phyloP scores from a whole-genome alignment of 2,329 filamentous ascomycete genomes.

The Pseudogymnoascus sp. region DNA sequence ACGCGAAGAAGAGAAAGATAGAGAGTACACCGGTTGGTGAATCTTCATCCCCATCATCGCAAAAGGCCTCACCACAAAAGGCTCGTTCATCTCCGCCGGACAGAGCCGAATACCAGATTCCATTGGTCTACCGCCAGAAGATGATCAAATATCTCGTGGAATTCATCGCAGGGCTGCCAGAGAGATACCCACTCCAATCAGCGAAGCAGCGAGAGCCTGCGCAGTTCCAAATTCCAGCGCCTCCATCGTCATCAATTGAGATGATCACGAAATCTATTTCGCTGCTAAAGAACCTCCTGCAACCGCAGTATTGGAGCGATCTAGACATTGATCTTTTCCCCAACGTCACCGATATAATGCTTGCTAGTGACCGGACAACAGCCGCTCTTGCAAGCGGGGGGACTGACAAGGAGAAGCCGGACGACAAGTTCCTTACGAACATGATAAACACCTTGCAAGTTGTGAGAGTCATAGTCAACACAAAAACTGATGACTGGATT shows the following conservation, averaged over 20 bases:
- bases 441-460: conserved; percentile 94
- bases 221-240: conserved; percentile 36
- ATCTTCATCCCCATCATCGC: conserved; percentile 46
- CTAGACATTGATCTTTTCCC: conserved; percentile 85
- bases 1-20: conserved; percentile 66
- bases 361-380: conserved; percentile 70
- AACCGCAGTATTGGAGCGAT: conserved; percentile 84
- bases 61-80: conserved; percentile 34
- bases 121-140: conserved; percentile 59
- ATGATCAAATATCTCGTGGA: conserved; percentile 93
- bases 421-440: conserved; percentile 75
- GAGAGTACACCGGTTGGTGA: conserved; percentile 45
- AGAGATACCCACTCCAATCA: conserved; percentile 72
- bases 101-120: conserved; percentile 59
- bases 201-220: conserved; percentile 53
- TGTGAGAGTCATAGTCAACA: conserved; percentile 78
- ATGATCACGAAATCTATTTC: conserved; percentile 79
- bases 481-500: conserved; percentile 87
- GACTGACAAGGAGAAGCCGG: conserved; percentile 61
- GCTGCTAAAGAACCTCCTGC: conserved; percentile 75
- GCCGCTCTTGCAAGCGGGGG: conserved; percentile 42
- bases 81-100: conserved; percentile 35
- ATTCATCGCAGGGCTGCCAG: conserved; percentile 84
- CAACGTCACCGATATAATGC: conserved; percentile 78
- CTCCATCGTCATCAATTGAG: conserved; percentile 56